A percentile compares a stretch with the other conserved stretches of the same genome.
phyloP scores from a whole-genome alignment of 2,329 filamentous ascomycete genomes.

The Colletotrichum nymphaeae region DNA sequence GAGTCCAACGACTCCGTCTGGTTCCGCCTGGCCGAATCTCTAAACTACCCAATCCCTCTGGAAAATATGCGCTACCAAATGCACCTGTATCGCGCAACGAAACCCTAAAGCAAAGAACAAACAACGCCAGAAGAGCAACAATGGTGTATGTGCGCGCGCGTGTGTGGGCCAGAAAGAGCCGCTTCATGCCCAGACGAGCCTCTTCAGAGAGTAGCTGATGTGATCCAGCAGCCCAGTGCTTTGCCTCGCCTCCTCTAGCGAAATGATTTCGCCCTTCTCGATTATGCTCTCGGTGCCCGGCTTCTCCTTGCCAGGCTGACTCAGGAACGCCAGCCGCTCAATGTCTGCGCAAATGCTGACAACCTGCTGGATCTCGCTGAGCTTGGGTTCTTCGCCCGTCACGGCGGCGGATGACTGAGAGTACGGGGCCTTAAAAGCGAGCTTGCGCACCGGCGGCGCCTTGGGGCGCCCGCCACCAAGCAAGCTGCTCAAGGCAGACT shows the following conservation, averaged over 20 bases:
- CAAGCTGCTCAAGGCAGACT: conserved; percentile 53
- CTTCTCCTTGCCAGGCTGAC: conserved; percentile 53
- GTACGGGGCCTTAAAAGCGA: conserved; percentile 69
- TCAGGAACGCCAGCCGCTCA: conserved; percentile 71
- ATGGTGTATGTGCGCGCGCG: not conserved
- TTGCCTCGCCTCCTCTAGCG: conserved; percentile 84
- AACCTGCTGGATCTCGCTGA: conserved; percentile 67
- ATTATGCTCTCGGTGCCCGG: conserved; percentile 57
- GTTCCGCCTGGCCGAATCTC: conserved; percentile 77
- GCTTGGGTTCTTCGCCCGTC: conserved; percentile 56
- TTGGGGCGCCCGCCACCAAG: conserved; percentile 50
- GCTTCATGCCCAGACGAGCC: conserved; percentile 82
- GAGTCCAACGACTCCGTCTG: conserved; percentile 82
- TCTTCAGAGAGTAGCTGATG: conserved; percentile 90
- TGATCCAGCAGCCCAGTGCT: conserved; percentile 89
- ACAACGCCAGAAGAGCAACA: conserved; percentile 1
- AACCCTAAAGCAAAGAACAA: conserved; percentile 14
- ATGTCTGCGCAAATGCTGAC: conserved; percentile 81
- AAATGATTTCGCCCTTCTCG: conserved; percentile 79
- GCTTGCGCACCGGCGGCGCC: conserved; percentile 49
- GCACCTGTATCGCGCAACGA: conserved; percentile 74
- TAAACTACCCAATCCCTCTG: conserved; percentile 85
- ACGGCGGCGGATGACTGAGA: conserved; percentile 66
- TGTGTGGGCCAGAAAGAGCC: not conserved
- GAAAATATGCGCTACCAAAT: conserved; percentile 97